These are phyloP conservation scores for Mucor lusitanicus DNA, from an alignment of 371 early-diverging fungal genomes.

Conservation along the genomic window DNA sequence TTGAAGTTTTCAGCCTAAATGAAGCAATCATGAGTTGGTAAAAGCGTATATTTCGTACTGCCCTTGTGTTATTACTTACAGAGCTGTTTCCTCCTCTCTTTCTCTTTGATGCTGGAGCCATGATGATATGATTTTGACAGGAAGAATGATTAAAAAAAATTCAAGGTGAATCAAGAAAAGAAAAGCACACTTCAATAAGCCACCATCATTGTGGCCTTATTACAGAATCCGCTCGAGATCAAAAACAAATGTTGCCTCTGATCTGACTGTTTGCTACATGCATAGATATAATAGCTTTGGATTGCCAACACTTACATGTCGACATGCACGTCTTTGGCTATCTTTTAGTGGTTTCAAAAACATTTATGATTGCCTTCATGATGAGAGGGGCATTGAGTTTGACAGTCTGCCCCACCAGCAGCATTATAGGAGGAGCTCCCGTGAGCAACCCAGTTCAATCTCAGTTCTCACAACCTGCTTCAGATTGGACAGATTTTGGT, in stretches of 20 bases:
- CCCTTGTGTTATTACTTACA: background rate
- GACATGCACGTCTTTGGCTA: no score
- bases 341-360: no score
- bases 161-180: background rate
- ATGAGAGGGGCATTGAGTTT: no score
- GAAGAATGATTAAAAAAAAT: background rate
- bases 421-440: no score
- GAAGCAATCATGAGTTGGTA: background rate
- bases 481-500: no score
- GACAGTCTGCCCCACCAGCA: no score
- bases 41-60: background rate
- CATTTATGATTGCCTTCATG: no score
- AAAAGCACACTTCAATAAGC: background rate
- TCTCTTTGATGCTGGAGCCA: constrained; percentile 24
- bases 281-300: no score
- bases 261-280: no score
- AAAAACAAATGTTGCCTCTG: background rate
- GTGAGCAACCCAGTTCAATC: no score
- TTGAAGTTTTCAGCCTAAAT: constrained; percentile 19
- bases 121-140: background rate
- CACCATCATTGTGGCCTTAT: background rate
- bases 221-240: background rate
- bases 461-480: no score
- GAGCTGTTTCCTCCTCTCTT: constrained; percentile 12
- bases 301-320: no score